Evolutionary conservation across 352 stramenopile genomes (phyloP), one percentile per base, ranked within the genome.

Genomic region (Aphanomyces cochlioides): DNA sequence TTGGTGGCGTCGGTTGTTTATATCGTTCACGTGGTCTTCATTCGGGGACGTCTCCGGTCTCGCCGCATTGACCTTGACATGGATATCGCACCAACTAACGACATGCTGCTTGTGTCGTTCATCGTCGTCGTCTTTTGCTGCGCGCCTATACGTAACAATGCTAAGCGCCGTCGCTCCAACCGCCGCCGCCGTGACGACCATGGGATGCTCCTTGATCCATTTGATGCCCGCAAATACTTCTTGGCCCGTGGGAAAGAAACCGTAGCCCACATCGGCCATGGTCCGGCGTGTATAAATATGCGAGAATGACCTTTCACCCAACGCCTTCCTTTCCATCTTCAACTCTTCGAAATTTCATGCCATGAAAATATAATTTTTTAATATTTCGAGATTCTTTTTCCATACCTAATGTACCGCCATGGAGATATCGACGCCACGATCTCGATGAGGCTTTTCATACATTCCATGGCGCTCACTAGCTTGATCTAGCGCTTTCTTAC

Each of bases 181-280:
- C 61, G 85, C 87, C 17, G 87, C 87, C 1, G 84, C 87, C 0
- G 85, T 83, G 34, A 84, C 85, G 34, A 92, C 78, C 54, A 95
- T 82, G 36, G 87, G 87, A 70, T 95, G 87, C 66, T 95, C 85
- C 64, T 88, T 88, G 69, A 92, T 90, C 87, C 87, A 95, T 73
- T 92, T 85, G 40, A 95, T 71, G 7, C 87, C 85, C 48, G 81
- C 88, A 0, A 83, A 90, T 56, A 95, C 80, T 75, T 95, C 87
- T 72, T 92, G 89, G 72, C 83, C 81, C 5, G 85, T 92, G 43
- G 85, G 84, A 74, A 97, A 91, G 84, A 98, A 87, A 60, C 84
- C 47, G 69, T 70, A 70, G 12, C 43, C 37, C 17, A 56, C 43
- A 56, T 70, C 64, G 50, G 64, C 13, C 64, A 70, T 70, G 36